Percentiles rank a stretch among this genome's conserved stretches.
Evolutionary conservation across 2,329 filamentous ascomycete species (phyloP).

Genomic region (Xylariaceae sp.): DNA sequence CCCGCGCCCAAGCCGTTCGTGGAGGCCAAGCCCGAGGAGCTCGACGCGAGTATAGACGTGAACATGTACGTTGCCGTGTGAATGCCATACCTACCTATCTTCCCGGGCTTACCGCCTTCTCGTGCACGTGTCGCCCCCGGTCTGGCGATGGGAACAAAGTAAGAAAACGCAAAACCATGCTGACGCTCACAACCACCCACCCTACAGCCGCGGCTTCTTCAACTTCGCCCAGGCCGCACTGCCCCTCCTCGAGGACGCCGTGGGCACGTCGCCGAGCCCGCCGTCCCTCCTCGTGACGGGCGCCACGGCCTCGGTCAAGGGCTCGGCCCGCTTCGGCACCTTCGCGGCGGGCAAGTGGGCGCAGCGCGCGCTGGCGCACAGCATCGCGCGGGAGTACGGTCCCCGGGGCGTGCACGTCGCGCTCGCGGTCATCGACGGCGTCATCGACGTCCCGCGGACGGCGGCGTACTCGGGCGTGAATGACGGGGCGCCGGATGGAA

Average conservation of each 20-base stretch:
- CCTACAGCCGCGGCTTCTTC: conserved; percentile 56
- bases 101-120: no score
- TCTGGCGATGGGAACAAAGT: no score
- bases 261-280: conserved; percentile 47
- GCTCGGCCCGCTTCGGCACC: conserved; percentile 56
- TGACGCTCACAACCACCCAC: neutral
- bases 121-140: no score
- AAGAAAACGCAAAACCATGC: no score
- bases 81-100: no score
- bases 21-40: conserved; percentile 45
- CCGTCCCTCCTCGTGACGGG: conserved; percentile 73
- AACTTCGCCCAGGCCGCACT: conserved; percentile 63
- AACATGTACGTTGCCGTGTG: conserved; percentile 42
- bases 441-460: conserved; percentile 69
- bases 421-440: conserved; percentile 70
- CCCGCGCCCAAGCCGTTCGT: conserved; percentile 52
- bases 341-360: conserved; percentile 71
- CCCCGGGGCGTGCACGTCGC: conserved; percentile 70
- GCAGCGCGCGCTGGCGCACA: conserved; percentile 61
- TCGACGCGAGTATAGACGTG: conserved; percentile 39
- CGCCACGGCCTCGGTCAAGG: conserved; percentile 67
- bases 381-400: conserved; percentile 68
- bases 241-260: conserved; percentile 59
- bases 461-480: conserved; percentile 39
- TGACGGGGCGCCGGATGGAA: conserved; percentile 38